Percentiles rank a stretch among this genome's conserved stretches.
These are phyloP conservation scores for Elaeis oleifera DNA, from an alignment of 202 grass and related monocot species.

Conservation along the genomic window DNA sequence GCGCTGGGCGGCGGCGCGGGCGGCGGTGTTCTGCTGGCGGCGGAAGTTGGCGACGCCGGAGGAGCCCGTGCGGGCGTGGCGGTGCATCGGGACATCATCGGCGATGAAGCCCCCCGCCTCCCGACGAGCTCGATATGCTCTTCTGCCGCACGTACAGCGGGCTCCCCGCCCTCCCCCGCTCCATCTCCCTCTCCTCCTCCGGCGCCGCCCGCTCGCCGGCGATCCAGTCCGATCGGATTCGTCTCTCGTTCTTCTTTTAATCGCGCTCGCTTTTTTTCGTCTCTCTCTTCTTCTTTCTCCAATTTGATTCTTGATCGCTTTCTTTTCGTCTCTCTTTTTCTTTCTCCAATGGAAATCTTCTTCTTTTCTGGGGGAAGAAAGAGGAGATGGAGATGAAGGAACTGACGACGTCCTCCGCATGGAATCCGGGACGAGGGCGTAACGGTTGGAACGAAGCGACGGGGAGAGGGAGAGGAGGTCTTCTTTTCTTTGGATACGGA, in stretches of 20 bases:
- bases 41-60: slow-evolving; percentile 27
- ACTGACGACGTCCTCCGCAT: no score
- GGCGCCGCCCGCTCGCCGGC: slow-evolving; percentile 17
- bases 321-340: not conserved
- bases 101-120: slow-evolving; percentile 31
- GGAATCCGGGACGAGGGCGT: not conserved
- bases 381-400: not conserved
- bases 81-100: slow-evolving; percentile 45
- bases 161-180: slow-evolving; percentile 36
- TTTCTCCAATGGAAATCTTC: not conserved
- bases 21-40: slow-evolving; percentile 43
- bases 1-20: slow-evolving; percentile 76
- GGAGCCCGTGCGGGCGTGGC: slow-evolving; percentile 41
- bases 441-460: slow-evolving; percentile 45
- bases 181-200: slow-evolving; percentile 29
- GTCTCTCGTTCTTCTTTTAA: not conserved
- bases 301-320: slow-evolving; percentile 4
- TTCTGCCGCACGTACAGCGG: slow-evolving; percentile 29
- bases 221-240: not conserved
- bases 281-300: not conserved
- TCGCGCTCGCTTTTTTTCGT: not conserved
- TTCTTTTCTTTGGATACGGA: no score
- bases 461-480: slow-evolving; percentile 8
- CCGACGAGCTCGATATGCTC: slow-evolving; percentile 22
- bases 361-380: slow-evolving; percentile 24